Evolutionary conservation across 257 asterid species (phyloP).

Genomic region (Thymus mandschuricus): DNA sequence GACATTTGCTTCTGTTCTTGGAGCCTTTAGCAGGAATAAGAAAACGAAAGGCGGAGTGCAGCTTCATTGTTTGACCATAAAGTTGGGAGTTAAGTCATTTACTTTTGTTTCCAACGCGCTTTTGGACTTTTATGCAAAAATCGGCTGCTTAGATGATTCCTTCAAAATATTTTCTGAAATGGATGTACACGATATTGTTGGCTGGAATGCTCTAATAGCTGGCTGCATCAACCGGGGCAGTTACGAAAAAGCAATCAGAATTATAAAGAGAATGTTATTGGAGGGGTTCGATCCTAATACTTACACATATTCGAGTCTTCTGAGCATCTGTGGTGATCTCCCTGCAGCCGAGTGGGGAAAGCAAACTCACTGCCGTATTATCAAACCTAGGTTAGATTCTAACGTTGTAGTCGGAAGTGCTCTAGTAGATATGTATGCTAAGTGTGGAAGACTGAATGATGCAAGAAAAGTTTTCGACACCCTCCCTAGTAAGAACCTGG

Average conservation of each 20-base stretch:
- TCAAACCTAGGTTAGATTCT: constrained; percentile 62
- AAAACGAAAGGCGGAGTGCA: constrained; percentile 55
- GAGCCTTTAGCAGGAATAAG: constrained; percentile 61
- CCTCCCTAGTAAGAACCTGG: constrained; percentile 56
- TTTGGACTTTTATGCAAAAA: constrained; percentile 64
- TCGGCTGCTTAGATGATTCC: constrained; percentile 47
- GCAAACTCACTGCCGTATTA: constrained; percentile 63
- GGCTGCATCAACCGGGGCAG: constrained; percentile 48
- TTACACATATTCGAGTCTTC: constrained; percentile 70
- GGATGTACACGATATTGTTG: constrained; percentile 56
- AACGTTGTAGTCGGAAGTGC: constrained; percentile 78
- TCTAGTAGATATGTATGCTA: constrained; percentile 77
- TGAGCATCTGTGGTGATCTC: constrained; percentile 74
- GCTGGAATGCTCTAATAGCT: constrained; percentile 72
- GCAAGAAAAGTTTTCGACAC: constrained; percentile 62
- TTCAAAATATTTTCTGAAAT: constrained; percentile 50
- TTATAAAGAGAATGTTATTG: constrained; percentile 46
- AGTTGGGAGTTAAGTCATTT: constrained; percentile 57
- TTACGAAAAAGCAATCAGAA: constrained; percentile 44
- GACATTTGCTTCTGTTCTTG: constrained; percentile 65
- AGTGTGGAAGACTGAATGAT: constrained; percentile 62
- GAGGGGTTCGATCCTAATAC: constrained; percentile 55
- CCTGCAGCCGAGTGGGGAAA: constrained; percentile 80
- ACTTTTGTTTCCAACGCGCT: constrained; percentile 62
- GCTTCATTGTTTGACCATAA: constrained; percentile 57